These are phyloP conservation scores for Metschnikowia baotianmanensis DNA, from an alignment of 805 yeast genomes.

Conservation along the genomic window DNA sequence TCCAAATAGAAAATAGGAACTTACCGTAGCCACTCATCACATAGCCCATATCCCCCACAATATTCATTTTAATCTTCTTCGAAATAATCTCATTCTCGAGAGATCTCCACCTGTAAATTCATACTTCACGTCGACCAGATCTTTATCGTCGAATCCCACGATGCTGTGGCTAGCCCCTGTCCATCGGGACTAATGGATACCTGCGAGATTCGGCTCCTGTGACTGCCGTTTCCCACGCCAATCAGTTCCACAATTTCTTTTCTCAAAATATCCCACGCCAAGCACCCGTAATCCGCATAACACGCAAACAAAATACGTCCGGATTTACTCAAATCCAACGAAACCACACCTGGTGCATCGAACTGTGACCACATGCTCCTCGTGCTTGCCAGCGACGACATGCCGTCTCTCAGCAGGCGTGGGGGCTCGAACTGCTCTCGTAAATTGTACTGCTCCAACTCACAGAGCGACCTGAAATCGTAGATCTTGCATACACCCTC, in stretches of 20 bases:
- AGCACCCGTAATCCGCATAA: slow-evolving; percentile 71
- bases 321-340: slow-evolving; percentile 69
- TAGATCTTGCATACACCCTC: slow-evolving; percentile 69
- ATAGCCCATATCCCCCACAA: not conserved
- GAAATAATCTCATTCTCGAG: not conserved
- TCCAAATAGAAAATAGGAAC: too few species aligned
- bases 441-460: slow-evolving; percentile 48
- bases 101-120: not conserved
- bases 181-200: slow-evolving; percentile 75
- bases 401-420: slow-evolving; percentile 3
- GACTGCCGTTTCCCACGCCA: slow-evolving; percentile 48
- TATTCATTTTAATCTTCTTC: not conserved
- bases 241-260: slow-evolving; percentile 63
- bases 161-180: slow-evolving; percentile 68
- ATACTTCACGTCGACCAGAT: slow-evolving; percentile 47
- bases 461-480: slow-evolving; percentile 78
- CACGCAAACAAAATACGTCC: slow-evolving; percentile 75
- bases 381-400: slow-evolving; percentile 10
- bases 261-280: slow-evolving; percentile 74
- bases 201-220: slow-evolving; percentile 57
- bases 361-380: slow-evolving; percentile 27
- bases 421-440: slow-evolving; percentile 18
- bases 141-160: slow-evolving; percentile 75
- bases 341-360: slow-evolving; percentile 67
- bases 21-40: too few species aligned